Conservation (phyloP, 2,329 filamentous ascomycete genomes). For the Trichoderma aggressivum region DNA sequence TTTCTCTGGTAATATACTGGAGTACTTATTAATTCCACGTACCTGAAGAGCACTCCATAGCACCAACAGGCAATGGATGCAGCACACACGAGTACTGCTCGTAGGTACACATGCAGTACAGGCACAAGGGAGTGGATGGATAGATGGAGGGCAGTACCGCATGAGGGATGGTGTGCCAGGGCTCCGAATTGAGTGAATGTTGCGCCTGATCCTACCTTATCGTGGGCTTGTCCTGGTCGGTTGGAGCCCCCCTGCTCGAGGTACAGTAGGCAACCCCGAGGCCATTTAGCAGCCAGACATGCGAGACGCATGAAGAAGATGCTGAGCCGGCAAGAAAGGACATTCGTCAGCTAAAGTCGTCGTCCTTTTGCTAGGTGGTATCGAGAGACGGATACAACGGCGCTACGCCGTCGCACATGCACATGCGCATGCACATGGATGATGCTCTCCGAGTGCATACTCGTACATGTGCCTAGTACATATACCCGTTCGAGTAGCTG, state of each 20-base stretch:
- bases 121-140: neutral
- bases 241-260: neutral
- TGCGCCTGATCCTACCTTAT: constrained; percentile 3
- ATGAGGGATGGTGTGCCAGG: neutral
- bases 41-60: neutral
- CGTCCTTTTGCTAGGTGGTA: neutral
- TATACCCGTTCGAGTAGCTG: neutral
- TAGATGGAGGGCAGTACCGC: neutral
- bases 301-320: constrained; percentile 2
- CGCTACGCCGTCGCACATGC: neutral
- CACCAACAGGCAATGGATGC: neutral
- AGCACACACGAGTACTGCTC: too few species aligned
- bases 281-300: neutral
- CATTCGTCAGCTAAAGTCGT: neutral
- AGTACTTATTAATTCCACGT: neutral
- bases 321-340: neutral
- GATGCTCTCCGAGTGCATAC: neutral
- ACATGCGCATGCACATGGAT: neutral
- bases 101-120: neutral
- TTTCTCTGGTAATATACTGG: neutral
- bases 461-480: neutral
- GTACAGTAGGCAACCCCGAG: neutral
- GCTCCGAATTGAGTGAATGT: constrained; percentile 11
- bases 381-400: neutral
- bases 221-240: neutral